Evolutionary conservation across 2,329 filamentous ascomycete species (phyloP).

Genomic region (Graphilbum fragrans): DNA sequence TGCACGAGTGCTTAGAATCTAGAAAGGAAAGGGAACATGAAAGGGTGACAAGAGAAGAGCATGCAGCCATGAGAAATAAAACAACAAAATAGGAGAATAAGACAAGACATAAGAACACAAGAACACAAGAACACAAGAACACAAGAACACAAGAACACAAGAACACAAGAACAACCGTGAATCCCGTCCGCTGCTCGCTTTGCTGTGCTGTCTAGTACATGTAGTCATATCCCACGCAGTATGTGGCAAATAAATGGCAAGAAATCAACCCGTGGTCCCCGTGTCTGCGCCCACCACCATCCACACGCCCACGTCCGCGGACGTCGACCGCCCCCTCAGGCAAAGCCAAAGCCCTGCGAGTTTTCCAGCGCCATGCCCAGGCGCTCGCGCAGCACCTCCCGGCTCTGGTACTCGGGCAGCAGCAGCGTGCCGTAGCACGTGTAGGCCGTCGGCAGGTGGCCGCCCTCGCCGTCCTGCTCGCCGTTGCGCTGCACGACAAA

Average conservation of each 20-base stretch:
- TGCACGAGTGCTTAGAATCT: neutral
- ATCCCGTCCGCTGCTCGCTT: neutral
- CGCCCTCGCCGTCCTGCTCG: constrained; percentile 38
- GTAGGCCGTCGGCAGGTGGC: constrained; percentile 68
- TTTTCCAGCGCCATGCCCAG: constrained; percentile 81
- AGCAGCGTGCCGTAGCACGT: constrained; percentile 89
- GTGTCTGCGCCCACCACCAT: too few relatives aligned
- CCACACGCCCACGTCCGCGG: neutral
- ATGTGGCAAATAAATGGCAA: too few relatives aligned
- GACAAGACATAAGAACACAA: neutral
- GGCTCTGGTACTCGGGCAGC: constrained; percentile 68
- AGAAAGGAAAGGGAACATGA: neutral
- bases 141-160: neutral
- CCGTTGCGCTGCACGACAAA: constrained; percentile 77
- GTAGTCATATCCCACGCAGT: too few relatives aligned
- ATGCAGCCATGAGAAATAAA: too few relatives aligned
- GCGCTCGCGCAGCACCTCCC: constrained; percentile 59
- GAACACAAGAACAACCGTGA: neutral
- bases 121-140: neutral
- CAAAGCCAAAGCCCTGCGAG: constrained; percentile 78
- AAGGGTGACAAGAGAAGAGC: neutral
- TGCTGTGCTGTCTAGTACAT: too few relatives aligned
- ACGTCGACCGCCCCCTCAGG: constrained; percentile 25
- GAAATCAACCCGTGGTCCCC: too few relatives aligned
- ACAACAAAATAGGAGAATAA: constrained; percentile 1